Percentiles rank a stretch among this genome's conserved stretches.
phyloP scores from a whole-genome alignment of 2,329 filamentous ascomycete genomes.

The Cercospora zeina region DNA sequence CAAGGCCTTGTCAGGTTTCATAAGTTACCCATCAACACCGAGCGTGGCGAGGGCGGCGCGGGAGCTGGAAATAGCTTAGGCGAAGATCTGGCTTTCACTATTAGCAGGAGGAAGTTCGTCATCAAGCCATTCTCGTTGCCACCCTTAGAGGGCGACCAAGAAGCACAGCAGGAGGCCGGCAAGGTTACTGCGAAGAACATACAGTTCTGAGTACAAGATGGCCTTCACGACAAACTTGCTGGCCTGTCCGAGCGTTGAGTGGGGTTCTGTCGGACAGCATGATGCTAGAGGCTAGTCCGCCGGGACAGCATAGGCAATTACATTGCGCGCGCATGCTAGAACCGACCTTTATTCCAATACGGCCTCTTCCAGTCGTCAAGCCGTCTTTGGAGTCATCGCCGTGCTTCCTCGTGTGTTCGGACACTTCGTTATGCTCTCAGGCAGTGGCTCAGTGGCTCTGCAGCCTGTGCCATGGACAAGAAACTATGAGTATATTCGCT shows the following conservation, averaged over 20 bases:
- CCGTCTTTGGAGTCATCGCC: background rate
- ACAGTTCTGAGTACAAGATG: constrained; percentile 60
- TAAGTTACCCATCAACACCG: constrained; percentile 78
- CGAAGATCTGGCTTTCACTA: constrained; percentile 85
- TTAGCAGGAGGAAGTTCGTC: constrained; percentile 79
- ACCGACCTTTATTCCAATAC: no score
- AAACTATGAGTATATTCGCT: no score
- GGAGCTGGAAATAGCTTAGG: constrained; percentile 63
- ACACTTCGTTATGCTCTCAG: no score
- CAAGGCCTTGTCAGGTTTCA: constrained; percentile 86
- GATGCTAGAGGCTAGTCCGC: background rate
- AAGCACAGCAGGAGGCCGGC: constrained; percentile 55
- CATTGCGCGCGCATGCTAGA: no score
- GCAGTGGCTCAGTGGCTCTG: no score
- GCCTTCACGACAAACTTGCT: background rate
- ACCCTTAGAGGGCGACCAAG: constrained; percentile 74
- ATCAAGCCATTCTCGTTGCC: constrained; percentile 89
- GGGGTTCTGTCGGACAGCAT: background rate
- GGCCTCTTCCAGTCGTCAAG: background rate
- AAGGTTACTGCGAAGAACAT: constrained; percentile 65
- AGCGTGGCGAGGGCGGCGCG: constrained; percentile 78
- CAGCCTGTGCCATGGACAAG: no score
- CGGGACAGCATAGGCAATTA: background rate
- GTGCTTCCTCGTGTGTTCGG: no score
- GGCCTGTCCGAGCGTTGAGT: background rate